Evolutionary conservation across 2,329 filamentous ascomycete genomes (phyloP).

Genomic region (Stagonosporopsis tanaceti): DNA sequence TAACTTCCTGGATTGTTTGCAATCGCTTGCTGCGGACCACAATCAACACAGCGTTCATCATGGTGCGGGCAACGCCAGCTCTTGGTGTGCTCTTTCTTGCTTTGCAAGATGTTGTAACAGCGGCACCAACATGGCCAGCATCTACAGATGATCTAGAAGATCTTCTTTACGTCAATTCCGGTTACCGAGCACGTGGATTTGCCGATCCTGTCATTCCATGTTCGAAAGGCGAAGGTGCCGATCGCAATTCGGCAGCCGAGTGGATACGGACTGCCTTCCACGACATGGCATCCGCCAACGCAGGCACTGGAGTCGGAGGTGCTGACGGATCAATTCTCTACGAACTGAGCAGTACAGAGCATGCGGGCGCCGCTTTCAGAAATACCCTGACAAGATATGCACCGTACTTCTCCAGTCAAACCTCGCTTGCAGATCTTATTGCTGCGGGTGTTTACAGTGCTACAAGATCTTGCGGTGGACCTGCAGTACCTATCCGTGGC

Average conservation of each 20-base stretch:
- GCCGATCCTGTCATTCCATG: conserved; percentile 66
- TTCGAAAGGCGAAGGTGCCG: conserved; percentile 52
- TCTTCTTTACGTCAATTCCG: conserved; percentile 67
- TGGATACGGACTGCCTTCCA: conserved; percentile 70
- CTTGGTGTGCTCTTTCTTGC: conserved; percentile 18
- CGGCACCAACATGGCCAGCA: conserved; percentile 69
- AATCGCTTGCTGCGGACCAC: background rate
- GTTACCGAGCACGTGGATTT: conserved; percentile 64
- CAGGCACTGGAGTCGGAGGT: conserved; percentile 59
- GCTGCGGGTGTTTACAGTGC: conserved; percentile 66
- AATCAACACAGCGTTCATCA: background rate
- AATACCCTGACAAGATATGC: conserved; percentile 55
- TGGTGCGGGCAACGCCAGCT: conserved; percentile 11
- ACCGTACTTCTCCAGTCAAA: conserved; percentile 61
- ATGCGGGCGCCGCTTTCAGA: conserved; percentile 63
- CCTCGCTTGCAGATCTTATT: conserved; percentile 65
- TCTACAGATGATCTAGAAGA: conserved; percentile 69
- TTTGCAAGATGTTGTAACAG: conserved; percentile 29
- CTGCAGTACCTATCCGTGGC: conserved; percentile 60
- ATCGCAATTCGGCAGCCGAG: conserved; percentile 67
- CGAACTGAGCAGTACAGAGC: conserved; percentile 64
- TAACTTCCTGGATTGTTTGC: background rate
- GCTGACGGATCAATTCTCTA: conserved; percentile 68
- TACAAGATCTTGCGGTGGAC: conserved; percentile 67
- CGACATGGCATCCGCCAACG: conserved; percentile 66